Percentiles rank a stretch among this genome's conserved stretches.
Evolutionary conservation across 139 green algal genomes (phyloP).

Genomic region (Gonium pectorale): DNA sequence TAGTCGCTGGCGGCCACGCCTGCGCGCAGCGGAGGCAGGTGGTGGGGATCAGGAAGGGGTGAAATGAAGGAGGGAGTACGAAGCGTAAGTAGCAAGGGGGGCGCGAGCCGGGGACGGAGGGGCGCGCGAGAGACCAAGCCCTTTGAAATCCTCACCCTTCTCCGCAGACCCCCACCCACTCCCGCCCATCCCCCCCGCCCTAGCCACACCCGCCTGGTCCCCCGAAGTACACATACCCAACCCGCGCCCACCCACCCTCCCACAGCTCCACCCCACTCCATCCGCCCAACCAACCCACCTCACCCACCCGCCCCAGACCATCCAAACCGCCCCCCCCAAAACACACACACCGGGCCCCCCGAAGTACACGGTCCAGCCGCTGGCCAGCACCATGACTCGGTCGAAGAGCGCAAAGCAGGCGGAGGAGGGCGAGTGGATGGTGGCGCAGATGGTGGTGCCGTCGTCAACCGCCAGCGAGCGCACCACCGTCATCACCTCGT

Average conservation of each 20-base stretch:
- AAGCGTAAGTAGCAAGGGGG: too few relatives aligned
- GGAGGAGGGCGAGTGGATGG: constrained; percentile 76
- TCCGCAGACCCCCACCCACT: too few relatives aligned
- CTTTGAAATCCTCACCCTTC: too few relatives aligned
- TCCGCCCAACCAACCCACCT: not conserved
- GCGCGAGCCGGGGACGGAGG: too few relatives aligned
- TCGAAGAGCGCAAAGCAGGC: constrained; percentile 78
- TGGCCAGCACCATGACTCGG: constrained; percentile 70
- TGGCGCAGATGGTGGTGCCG: constrained; percentile 77
- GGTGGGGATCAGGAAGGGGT: too few relatives aligned
- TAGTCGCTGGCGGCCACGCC: constrained; percentile 24
- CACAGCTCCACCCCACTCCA: too few relatives aligned
- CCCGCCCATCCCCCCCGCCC: too few relatives aligned
- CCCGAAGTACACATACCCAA: too few relatives aligned
- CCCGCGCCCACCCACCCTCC: too few relatives aligned
- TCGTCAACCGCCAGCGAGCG: constrained; percentile 56
- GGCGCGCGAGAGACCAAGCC: not conserved
- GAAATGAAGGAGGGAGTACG: too few relatives aligned
- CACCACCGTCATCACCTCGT: constrained; percentile 72
- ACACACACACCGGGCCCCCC: constrained; percentile 41
- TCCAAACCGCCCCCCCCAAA: too few relatives aligned
- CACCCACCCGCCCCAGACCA: not conserved
- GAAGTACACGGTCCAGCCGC: constrained; percentile 69
- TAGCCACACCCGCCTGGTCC: too few relatives aligned
- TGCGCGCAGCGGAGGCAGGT: not conserved